These are phyloP conservation scores for Rhodamnia rubescens DNA, from an alignment of 345 rosid species.

Conservation along the genomic window DNA sequence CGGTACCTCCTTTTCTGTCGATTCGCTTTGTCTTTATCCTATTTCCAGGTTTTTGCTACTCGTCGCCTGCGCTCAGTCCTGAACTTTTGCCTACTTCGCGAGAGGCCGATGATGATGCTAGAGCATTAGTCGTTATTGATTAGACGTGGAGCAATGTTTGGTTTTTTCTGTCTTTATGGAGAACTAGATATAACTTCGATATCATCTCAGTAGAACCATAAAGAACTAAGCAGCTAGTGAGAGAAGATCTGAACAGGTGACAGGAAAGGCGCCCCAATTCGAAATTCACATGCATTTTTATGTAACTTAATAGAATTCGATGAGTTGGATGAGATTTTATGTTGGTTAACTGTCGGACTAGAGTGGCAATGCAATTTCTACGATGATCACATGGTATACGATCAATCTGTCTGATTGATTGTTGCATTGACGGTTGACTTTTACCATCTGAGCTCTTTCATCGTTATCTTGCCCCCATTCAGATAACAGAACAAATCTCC, in stretches of 20 bases:
- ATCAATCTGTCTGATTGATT: not conserved
- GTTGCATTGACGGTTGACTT: not conserved
- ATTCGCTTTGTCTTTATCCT: not conserved
- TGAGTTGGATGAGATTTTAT: not conserved
- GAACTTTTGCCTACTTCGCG: not conserved
- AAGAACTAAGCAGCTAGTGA: not conserved
- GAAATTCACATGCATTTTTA: not conserved
- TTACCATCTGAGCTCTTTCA: not conserved
- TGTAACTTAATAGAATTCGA: not conserved
- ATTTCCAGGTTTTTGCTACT: not conserved
- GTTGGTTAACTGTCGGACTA: not conserved
- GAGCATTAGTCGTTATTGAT: not conserved
- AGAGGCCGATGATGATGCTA: not conserved
- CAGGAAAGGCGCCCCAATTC: not conserved
- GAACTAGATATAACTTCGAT: not conserved
- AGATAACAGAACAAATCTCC: not conserved
- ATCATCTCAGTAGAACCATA: not conserved
- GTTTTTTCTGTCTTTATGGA: not conserved
- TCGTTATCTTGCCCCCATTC: not conserved
- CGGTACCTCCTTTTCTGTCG: conserved; percentile 26
- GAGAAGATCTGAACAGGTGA: not conserved
- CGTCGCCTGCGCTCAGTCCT: not conserved
- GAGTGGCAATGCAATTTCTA: not conserved
- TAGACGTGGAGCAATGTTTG: not conserved
- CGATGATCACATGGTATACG: not conserved